Evolutionary conservation across 129 eudicot species (phyloP).

Genomic region (Helianthus tuberosus): DNA sequence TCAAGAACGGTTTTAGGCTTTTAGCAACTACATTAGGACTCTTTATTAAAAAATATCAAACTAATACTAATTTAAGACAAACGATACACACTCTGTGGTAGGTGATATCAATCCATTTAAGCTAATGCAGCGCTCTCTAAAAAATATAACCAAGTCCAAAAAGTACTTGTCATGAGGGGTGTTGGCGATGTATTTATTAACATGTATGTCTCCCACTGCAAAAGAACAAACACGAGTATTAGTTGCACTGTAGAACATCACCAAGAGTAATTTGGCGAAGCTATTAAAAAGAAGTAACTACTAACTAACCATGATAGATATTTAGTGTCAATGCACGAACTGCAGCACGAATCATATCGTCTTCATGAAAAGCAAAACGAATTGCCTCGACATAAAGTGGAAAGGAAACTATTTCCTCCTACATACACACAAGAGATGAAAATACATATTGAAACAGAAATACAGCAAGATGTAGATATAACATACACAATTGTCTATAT

Average conservation of each 20-base stretch:
- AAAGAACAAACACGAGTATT: conserved; percentile 23
- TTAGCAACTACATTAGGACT: not conserved
- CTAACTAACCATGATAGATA: conserved; percentile 77
- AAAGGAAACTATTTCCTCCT: conserved; percentile 87
- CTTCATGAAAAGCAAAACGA: conserved; percentile 95
- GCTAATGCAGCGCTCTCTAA: conserved; percentile 70
- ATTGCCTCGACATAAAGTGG: conserved; percentile 96
- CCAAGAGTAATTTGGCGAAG: conserved; percentile 7
- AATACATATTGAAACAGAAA: not conserved
- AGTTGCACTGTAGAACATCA: not conserved
- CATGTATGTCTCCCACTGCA: conserved; percentile 93
- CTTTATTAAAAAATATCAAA: conserved; percentile 4
- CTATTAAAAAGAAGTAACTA: conserved; percentile 32
- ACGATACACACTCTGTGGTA: conserved; percentile 55
- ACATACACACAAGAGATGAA: conserved; percentile 23
- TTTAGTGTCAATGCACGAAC: conserved; percentile 91
- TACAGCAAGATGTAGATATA: conserved; percentile 11
- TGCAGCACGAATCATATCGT: conserved; percentile 92
- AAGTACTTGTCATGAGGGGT: conserved; percentile 74
- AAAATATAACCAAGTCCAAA: conserved; percentile 66
- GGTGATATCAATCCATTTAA: conserved; percentile 56
- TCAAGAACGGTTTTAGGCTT: not conserved
- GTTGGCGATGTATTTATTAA: conserved; percentile 70
- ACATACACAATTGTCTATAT: not conserved
- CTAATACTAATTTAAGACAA: not conserved